phyloP scores from a whole-genome alignment of 306 rosid species.

The Ammopiptanthus mongolicus region DNA sequence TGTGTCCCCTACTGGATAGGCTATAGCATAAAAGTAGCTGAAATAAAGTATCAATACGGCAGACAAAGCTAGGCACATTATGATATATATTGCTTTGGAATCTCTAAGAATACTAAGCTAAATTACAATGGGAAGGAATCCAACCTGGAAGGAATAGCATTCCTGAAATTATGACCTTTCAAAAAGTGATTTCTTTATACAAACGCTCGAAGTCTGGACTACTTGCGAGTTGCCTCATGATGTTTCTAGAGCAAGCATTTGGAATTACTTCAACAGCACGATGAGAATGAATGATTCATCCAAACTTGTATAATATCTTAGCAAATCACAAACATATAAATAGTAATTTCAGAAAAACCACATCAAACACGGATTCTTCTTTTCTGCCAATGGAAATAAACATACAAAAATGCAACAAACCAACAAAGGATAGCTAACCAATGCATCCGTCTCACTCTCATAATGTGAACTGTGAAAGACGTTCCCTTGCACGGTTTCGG shows the following conservation, averaged over 20 bases:
- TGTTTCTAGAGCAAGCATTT: slow-evolving; percentile 21
- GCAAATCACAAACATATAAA: neutral
- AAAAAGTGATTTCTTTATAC: slow-evolving; percentile 24
- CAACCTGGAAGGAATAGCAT: slow-evolving; percentile 43
- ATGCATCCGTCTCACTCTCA: slow-evolving; percentile 13
- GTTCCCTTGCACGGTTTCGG: slow-evolving; percentile 23
- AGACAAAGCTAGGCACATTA: slow-evolving; percentile 22
- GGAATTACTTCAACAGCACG: slow-evolving; percentile 42
- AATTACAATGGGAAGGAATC: slow-evolving; percentile 24
- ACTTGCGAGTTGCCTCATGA: slow-evolving; percentile 17
- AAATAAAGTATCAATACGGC: slow-evolving; percentile 15
- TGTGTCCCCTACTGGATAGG: neutral
- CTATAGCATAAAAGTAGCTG: neutral
- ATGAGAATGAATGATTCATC: slow-evolving; percentile 26
- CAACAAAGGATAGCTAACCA: neutral
- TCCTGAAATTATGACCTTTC: slow-evolving; percentile 22
- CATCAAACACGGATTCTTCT: slow-evolving; percentile 17
- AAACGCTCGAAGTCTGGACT: slow-evolving; percentile 3
- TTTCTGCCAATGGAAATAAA: slow-evolving; percentile 4
- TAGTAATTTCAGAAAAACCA: slow-evolving; percentile 7
- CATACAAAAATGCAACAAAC: slow-evolving; percentile 19
- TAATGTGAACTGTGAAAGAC: slow-evolving; percentile 23
- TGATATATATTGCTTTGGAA: slow-evolving; percentile 27
- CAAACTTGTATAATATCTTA: slow-evolving; percentile 24
- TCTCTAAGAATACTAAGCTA: slow-evolving; percentile 2